phyloP scores from a whole-genome alignment of 371 early-diverging fungal genomes.

The Thermomucor indicae-seudaticae region DNA sequence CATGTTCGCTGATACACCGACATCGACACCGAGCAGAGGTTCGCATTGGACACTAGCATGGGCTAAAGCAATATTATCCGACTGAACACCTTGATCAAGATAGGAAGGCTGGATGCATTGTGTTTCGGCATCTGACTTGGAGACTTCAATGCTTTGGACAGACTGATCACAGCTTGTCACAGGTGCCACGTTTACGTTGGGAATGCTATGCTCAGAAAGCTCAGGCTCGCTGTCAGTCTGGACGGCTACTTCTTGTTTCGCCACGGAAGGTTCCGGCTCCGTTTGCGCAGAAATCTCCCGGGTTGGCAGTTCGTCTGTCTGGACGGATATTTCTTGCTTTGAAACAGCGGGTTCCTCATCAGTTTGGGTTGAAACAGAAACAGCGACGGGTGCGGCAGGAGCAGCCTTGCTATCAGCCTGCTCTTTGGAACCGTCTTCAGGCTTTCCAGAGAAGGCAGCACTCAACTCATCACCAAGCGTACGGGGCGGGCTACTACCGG shows the following conservation, averaged over 20 bases:
- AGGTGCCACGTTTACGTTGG: conserved; percentile 3
- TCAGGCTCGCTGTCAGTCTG: conserved; percentile 8
- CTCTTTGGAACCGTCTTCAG: too few relatives aligned
- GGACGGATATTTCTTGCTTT: conserved; percentile 1
- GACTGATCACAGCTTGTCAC: not conserved
- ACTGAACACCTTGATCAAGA: conserved; percentile 1
- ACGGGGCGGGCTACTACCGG: conserved; percentile 16
- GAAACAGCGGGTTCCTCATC: conserved; percentile 7
- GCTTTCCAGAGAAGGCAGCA: conserved; percentile 3
- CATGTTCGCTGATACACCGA: not conserved
- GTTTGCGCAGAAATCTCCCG: not conserved
- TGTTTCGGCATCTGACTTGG: conserved; percentile 1
- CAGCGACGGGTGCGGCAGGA: conserved; percentile 6
- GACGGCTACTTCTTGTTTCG: conserved; percentile 1
- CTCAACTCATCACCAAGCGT: conserved; percentile 29
- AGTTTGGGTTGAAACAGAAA: not conserved
- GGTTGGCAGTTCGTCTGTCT: not conserved
- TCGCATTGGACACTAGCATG: conserved; percentile 1
- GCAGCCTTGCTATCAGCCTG: conserved; percentile 4
- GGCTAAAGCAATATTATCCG: not conserved
- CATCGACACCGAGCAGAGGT: not conserved
- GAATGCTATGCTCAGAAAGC: not conserved
- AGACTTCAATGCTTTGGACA: conserved; percentile 1
- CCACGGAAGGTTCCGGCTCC: not conserved
- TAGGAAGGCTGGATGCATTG: conserved; percentile 7